A percentile compares a stretch with the other conserved stretches of the same genome.
Evolutionary conservation across 2,329 filamentous ascomycete genomes (phyloP).

Genomic region (Botrytis pseudocinerea): DNA sequence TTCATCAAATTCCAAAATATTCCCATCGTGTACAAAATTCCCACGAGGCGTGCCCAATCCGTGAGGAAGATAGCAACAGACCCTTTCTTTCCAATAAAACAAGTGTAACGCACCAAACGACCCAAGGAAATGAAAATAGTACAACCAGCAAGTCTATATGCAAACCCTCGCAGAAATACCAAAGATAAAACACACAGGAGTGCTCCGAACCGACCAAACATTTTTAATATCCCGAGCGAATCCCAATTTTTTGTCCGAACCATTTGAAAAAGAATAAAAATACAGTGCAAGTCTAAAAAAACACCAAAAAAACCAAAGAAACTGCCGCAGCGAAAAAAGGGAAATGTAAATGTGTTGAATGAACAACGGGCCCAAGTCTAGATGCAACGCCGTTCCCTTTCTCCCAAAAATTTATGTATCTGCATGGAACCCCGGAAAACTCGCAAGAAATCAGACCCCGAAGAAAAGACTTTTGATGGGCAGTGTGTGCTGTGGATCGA

Average conservation of each 20-base stretch:
- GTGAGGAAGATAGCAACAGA: constrained; percentile 24
- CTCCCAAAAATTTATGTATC: constrained; percentile 19
- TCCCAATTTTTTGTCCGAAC: constrained; percentile 25
- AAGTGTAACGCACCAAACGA: constrained; percentile 22
- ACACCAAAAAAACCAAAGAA: constrained; percentile 20
- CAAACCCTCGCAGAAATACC: constrained; percentile 18
- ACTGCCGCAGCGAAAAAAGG: constrained; percentile 21
- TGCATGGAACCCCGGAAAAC: constrained; percentile 20
- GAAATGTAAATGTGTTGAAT: constrained; percentile 24
- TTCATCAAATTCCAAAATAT: constrained; percentile 23
- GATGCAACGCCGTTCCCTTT: constrained; percentile 33
- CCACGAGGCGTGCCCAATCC: constrained; percentile 24
- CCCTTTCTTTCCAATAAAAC: constrained; percentile 19
- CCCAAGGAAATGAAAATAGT: constrained; percentile 19
- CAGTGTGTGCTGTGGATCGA: constrained; percentile 35
- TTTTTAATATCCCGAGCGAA: constrained; percentile 25
- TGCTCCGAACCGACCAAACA: constrained; percentile 18
- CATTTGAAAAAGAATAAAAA: constrained; percentile 24
- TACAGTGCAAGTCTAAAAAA: constrained; percentile 26
- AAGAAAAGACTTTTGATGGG: constrained; percentile 13
- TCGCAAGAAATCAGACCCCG: constrained; percentile 17
- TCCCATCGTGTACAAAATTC: constrained; percentile 22
- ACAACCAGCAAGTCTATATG: constrained; percentile 26
- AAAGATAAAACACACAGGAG: constrained; percentile 19
- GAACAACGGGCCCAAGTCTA: constrained; percentile 31